A percentile compares a stretch with the other conserved stretches of the same genome.
Conservation (phyloP, 345 rosid genomes). For the Citropsis articulata region DNA sequence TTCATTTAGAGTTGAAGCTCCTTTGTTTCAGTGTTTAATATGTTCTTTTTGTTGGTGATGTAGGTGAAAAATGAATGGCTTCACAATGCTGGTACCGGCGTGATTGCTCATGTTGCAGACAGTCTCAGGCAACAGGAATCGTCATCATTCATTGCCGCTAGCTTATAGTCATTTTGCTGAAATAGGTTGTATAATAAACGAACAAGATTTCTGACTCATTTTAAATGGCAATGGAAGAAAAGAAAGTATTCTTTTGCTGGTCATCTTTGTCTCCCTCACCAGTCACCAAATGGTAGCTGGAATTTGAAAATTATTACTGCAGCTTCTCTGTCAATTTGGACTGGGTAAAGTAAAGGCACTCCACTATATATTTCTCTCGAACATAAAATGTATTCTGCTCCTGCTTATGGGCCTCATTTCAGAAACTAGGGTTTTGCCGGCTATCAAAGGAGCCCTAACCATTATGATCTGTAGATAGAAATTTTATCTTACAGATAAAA, state of each 20-base stretch:
- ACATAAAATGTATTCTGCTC: background rate
- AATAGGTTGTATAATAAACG: background rate
- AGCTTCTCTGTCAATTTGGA: background rate
- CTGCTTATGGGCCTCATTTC: background rate
- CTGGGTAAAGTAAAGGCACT: background rate
- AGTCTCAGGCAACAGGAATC: constrained; percentile 80
- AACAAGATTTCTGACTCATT: background rate
- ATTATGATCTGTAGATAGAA: too few relatives aligned
- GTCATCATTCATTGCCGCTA: constrained; percentile 52
- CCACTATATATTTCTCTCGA: background rate
- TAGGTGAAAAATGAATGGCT: constrained; percentile 91
- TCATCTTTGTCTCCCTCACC: background rate
- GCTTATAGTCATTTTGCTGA: constrained; percentile 42
- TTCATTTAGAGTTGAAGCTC: background rate
- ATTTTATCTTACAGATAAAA: too few relatives aligned
- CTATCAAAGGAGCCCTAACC: too few relatives aligned
- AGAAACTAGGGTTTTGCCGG: too few relatives aligned
- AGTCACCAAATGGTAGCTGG: too few relatives aligned
- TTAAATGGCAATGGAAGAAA: background rate
- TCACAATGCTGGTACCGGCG: constrained; percentile 86
- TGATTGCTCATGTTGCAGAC: constrained; percentile 92
- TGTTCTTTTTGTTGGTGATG: background rate
- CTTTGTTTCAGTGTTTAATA: background rate
- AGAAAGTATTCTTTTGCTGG: background rate
- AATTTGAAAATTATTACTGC: background rate